Conservation (phyloP, 2,329 filamentous ascomycete species). For the Fusarium sp. region DNA sequence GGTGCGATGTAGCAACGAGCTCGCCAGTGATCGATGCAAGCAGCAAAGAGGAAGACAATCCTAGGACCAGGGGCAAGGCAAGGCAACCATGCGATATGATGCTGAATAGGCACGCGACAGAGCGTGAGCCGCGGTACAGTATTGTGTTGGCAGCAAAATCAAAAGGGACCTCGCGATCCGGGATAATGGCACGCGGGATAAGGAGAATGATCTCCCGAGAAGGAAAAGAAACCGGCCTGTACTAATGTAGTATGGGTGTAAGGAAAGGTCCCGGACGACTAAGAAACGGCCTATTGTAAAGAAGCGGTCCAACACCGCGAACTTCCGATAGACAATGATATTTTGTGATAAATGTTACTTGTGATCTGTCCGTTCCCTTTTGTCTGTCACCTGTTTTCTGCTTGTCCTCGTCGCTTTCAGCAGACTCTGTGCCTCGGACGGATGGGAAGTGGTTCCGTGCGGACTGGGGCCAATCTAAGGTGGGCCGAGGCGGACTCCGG, state of each 20-base stretch:
- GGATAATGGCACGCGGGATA: conserved; percentile 36
- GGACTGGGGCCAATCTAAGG: conserved; percentile 22
- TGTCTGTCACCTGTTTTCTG: conserved; percentile 20
- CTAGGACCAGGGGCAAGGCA: conserved; percentile 1
- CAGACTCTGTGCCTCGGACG: conserved; percentile 35
- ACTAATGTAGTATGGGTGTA: not conserved
- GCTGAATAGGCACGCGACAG: conserved; percentile 21
- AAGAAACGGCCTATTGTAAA: conserved; percentile 12
- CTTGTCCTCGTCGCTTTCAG: conserved; percentile 29
- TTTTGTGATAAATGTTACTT: conserved; percentile 13
- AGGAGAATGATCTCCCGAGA: conserved; percentile 39
- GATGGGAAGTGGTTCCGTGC: conserved; percentile 36
- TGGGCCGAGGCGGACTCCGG: conserved; percentile 38
- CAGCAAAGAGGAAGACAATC: conserved; percentile 14
- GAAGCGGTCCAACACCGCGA: conserved; percentile 25
- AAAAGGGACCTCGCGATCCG: conserved; percentile 34
- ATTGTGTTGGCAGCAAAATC: conserved; percentile 25
- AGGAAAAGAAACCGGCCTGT: conserved; percentile 31
- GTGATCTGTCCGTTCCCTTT: conserved; percentile 26
- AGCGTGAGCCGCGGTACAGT: conserved; percentile 2
- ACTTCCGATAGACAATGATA: conserved; percentile 17
- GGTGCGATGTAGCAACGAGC: conserved; percentile 34
- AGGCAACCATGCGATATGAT: conserved; percentile 23
- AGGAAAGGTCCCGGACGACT: conserved; percentile 3
- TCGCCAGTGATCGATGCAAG: conserved; percentile 21